Conservation (phyloP, 495 filamentous ascomycete species). For the Xylaria venustula region DNA sequence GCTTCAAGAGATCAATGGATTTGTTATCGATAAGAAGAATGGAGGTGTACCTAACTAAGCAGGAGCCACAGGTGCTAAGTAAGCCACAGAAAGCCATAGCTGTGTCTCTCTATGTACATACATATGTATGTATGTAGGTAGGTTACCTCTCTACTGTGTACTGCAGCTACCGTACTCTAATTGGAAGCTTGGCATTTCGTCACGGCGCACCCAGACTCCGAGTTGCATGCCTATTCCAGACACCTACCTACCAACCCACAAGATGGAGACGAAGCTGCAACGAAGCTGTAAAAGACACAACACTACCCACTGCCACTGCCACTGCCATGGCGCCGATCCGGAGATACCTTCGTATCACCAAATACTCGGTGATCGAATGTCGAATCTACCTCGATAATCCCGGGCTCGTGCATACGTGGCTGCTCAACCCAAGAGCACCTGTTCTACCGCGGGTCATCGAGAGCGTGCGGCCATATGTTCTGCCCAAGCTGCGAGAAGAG, state of each 20-base stretch:
- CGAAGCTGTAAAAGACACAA: too few relatives aligned
- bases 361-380: constrained; percentile 88
- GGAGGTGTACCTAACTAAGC: neutral
- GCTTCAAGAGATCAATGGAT: neutral
- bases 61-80: neutral
- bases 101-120: neutral
- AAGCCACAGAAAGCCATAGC: neutral
- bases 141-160: too few relatives aligned
- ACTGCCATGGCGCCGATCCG: constrained; percentile 75
- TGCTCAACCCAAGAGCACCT: constrained; percentile 68
- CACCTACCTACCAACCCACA: neutral
- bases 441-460: constrained; percentile 79
- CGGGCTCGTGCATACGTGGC: constrained; percentile 73
- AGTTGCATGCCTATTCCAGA: neutral
- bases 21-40: constrained; percentile 1
- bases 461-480: constrained; percentile 76
- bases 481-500: constrained; percentile 89
- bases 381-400: constrained; percentile 95
- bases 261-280: neutral
- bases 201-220: neutral
- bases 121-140: too few relatives aligned
- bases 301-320: too few relatives aligned
- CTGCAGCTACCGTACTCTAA: too few relatives aligned
- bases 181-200: constrained; percentile 8
- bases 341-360: constrained; percentile 78